A percentile compares a stretch with the other conserved stretches of the same genome.
phyloP scores from a whole-genome alignment of 73 alveolate species.

The Tetrahymena elliotti region DNA sequence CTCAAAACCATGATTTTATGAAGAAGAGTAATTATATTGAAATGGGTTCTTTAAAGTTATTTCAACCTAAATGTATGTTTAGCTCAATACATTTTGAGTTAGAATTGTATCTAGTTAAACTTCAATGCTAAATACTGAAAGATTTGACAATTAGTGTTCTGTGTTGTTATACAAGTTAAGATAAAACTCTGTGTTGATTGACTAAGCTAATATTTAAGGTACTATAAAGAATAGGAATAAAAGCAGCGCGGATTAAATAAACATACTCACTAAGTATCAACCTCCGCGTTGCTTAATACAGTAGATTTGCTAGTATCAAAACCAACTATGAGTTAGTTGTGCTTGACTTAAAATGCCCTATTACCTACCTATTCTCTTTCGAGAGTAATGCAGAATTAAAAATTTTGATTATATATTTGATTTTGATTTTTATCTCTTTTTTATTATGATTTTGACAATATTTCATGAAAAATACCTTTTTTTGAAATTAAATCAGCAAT shows the following conservation, averaged over 20 bases:
- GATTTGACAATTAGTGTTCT: neutral
- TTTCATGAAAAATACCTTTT: neutral
- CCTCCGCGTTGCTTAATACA: neutral
- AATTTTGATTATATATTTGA: neutral
- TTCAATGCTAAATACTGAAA: neutral
- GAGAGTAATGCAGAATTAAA: neutral
- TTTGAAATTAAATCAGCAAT: neutral
- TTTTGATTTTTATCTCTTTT: neutral
- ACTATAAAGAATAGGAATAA: neutral
- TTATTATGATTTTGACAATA: neutral
- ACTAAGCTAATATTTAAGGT: neutral
- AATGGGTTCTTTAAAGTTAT: neutral
- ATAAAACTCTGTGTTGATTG: neutral
- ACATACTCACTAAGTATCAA: neutral
- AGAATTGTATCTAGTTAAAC: neutral
- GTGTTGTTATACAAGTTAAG: neutral
- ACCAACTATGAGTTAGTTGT: neutral
- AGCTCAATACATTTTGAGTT: neutral
- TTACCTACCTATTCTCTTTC: neutral
- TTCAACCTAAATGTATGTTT: neutral
- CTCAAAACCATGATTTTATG: neutral
- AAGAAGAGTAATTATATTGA: neutral
- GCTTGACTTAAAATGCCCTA: neutral
- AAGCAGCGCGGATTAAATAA: neutral
- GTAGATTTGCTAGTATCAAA: neutral